phyloP scores from a whole-genome alignment of 176 grass and related monocot species.

The Eleusine coracana region DNA sequence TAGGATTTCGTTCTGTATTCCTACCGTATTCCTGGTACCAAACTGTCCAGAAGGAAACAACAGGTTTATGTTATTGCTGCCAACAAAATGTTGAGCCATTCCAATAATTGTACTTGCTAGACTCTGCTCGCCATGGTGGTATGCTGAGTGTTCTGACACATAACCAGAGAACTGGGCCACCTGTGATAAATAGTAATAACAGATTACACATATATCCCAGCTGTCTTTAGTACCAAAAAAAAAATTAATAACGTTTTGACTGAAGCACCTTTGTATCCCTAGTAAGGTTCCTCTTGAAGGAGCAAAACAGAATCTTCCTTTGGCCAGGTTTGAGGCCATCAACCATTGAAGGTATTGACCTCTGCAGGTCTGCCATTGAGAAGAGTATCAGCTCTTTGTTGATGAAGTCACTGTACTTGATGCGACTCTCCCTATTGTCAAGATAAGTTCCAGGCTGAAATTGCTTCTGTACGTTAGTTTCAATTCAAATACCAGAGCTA shows the following conservation, averaged over 20 bases:
- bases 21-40: conserved; percentile 67
- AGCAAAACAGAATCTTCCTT: conserved; percentile 89
- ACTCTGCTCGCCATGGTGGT: conserved; percentile 86
- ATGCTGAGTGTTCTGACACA: conserved; percentile 90
- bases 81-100: conserved; percentile 97
- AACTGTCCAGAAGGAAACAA: conserved; percentile 81
- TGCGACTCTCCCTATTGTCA: conserved; percentile 52
- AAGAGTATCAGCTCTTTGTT: conserved; percentile 93
- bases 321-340: conserved; percentile 89
- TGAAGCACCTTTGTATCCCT: conserved; percentile 73
- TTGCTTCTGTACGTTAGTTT: neutral
- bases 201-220: neutral
- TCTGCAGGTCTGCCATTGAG: conserved; percentile 84
- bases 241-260: neutral
- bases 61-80: conserved; percentile 90
- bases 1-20: neutral
- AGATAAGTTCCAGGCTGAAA: conserved; percentile 81
- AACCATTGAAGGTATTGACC: conserved; percentile 94
- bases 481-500: neutral
- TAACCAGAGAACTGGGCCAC: conserved; percentile 94
- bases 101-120: conserved; percentile 79
- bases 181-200: conserved; percentile 30
- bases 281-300: conserved; percentile 80
- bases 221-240: neutral
- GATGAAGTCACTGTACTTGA: conserved; percentile 93